These are phyloP conservation scores for Hypomyces rosellus DNA, from an alignment of 2,329 filamentous ascomycete genomes.

Conservation along the genomic window DNA sequence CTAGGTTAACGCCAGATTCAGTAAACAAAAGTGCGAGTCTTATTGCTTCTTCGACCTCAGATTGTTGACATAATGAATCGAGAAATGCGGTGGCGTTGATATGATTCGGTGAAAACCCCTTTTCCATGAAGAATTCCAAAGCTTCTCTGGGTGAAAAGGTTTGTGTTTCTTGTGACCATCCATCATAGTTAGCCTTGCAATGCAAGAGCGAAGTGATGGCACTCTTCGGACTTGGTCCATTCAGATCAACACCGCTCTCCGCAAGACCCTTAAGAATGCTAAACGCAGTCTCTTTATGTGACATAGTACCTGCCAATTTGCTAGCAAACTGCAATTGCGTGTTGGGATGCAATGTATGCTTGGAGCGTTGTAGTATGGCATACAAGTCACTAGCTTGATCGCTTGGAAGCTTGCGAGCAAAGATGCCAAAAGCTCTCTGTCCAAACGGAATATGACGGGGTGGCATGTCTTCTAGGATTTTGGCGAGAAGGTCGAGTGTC, in stretches of 20 bases:
- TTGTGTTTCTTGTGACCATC: conserved; percentile 13
- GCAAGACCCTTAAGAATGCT: conserved; percentile 34
- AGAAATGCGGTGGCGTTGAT: conserved; percentile 62
- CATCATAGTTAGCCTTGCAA: conserved; percentile 19
- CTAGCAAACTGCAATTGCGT: conserved; percentile 44
- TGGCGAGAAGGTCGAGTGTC: conserved; percentile 22
- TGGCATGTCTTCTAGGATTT: conserved; percentile 24
- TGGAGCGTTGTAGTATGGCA: conserved; percentile 23
- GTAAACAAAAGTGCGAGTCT: conserved; percentile 27
- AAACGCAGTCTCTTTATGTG: conserved; percentile 37
- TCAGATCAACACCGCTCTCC: conserved; percentile 36
- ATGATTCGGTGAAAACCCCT: conserved; percentile 58
- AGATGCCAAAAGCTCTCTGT: conserved; percentile 32
- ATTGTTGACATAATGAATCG: conserved; percentile 58
- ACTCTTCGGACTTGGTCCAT: conserved; percentile 41
- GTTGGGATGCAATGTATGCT: conserved; percentile 30
- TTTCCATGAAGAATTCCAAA: conserved; percentile 42
- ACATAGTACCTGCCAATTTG: conserved; percentile 33
- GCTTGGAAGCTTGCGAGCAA: conserved; percentile 23
- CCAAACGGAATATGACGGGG: conserved; percentile 28
- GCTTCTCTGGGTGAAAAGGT: conserved; percentile 26
- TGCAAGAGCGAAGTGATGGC: conserved; percentile 55
- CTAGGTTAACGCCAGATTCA: conserved; percentile 48
- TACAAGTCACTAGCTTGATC: conserved; percentile 31
- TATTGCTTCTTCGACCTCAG: conserved; percentile 30